A percentile compares a stretch with the other conserved stretches of the same genome.
These are phyloP conservation scores for Elsinoe fawcettii DNA, from an alignment of 2,329 filamentous ascomycete genomes.

Conservation along the genomic window DNA sequence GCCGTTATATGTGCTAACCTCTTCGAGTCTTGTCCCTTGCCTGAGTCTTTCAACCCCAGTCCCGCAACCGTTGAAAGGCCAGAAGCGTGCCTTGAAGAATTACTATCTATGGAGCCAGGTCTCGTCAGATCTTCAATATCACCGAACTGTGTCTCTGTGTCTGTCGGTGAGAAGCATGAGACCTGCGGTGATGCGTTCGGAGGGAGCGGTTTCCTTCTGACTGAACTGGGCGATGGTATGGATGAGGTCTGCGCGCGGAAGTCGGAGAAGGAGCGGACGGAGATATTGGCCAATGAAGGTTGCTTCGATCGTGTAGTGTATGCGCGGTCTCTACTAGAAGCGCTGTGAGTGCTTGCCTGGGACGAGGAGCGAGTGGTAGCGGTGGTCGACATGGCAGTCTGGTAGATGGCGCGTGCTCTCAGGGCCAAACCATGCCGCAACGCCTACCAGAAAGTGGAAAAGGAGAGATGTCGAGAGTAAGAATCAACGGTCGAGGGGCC, in stretches of 20 bases:
- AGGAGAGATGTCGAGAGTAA: constrained; percentile 10
- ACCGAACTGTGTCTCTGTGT: constrained; percentile 36
- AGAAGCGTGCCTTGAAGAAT: constrained; percentile 24
- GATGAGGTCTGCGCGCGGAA: constrained; percentile 37
- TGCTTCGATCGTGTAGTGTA: constrained; percentile 16
- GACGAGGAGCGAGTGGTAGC: constrained; percentile 12
- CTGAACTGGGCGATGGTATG: constrained; percentile 36
- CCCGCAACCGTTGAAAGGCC: constrained; percentile 25
- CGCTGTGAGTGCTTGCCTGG: constrained; percentile 10
- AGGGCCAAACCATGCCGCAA: constrained; percentile 8
- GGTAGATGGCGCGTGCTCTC: constrained; percentile 1
- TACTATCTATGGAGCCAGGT: constrained; percentile 29
- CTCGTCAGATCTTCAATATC: constrained; percentile 20
- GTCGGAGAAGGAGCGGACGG: constrained; percentile 37
- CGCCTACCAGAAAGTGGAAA: background rate
- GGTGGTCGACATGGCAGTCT: constrained; percentile 2
- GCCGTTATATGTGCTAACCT: constrained; percentile 16
- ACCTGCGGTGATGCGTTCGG: constrained; percentile 42
- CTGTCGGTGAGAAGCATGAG: constrained; percentile 36
- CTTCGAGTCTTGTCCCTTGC: constrained; percentile 10
- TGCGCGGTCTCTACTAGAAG: constrained; percentile 3
- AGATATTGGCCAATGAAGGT: constrained; percentile 33
- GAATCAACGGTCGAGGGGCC: background rate
- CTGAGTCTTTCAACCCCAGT: constrained; percentile 29
- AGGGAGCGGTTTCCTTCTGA: constrained; percentile 50